A percentile compares a stretch with the other conserved stretches of the same genome.
These are phyloP conservation scores for Pistacia integerrima DNA, from an alignment of 345 rosid species.

Conservation along the genomic window DNA sequence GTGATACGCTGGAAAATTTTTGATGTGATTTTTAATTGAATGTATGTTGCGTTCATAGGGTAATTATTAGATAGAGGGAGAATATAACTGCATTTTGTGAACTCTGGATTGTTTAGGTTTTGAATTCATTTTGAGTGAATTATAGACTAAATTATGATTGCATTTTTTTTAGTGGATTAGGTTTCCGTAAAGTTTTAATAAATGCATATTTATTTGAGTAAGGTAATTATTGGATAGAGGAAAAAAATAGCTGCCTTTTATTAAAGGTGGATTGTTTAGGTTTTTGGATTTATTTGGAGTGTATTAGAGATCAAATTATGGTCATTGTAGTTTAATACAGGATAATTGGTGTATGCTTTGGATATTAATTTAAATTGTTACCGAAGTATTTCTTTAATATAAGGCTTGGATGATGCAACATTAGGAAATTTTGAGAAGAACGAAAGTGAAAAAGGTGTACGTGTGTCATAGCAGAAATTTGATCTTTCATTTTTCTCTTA, in stretches of 20 bases:
- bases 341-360: background rate
- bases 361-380: background rate
- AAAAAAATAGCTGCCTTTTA: slow-evolving; percentile 13
- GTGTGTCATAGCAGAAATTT: too few relatives aligned
- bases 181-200: too few relatives aligned
- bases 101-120: background rate
- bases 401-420: background rate
- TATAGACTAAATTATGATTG: background rate
- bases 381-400: background rate
- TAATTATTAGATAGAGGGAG: background rate
- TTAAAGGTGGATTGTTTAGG: background rate
- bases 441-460: too few relatives aligned
- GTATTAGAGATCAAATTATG: background rate
- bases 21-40: background rate
- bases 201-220: background rate
- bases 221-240: background rate
- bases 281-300: slow-evolving; percentile 1
- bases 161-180: too few relatives aligned
- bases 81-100: slow-evolving; percentile 17
- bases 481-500: background rate
- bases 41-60: background rate
- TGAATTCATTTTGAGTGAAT: background rate
- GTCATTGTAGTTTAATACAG: background rate
- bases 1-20: background rate
- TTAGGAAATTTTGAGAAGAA: background rate